phyloP scores from a whole-genome alignment of 441 rosid species.

The Aquilaria agallochum region DNA sequence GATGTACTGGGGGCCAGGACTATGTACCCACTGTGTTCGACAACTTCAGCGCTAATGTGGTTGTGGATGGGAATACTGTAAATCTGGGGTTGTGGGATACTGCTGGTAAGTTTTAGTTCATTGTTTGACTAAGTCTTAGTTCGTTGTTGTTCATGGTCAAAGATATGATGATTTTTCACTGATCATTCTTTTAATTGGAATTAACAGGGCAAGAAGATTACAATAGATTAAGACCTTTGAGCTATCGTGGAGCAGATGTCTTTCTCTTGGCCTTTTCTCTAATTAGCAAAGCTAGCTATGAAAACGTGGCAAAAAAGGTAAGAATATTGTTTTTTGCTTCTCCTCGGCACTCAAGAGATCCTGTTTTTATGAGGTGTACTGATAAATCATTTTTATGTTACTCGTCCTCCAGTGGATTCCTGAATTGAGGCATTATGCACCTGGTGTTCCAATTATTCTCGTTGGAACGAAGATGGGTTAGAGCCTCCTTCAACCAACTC shows the following conservation, averaged over 20 bases:
- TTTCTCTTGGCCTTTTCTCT: constrained; percentile 83
- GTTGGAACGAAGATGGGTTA: constrained; percentile 84
- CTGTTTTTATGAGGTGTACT: neutral
- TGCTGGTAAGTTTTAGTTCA: constrained; percentile 37
- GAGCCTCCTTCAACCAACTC: constrained; percentile 16
- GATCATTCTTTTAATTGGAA: constrained; percentile 8
- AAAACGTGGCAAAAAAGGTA: constrained; percentile 75
- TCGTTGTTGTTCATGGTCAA: neutral
- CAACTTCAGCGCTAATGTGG: constrained; percentile 75
- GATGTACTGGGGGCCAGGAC: constrained; percentile 39
- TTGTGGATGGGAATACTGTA: constrained; percentile 56
- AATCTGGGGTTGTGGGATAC: constrained; percentile 71
- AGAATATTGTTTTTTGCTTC: neutral
- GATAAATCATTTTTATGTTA: constrained; percentile 18
- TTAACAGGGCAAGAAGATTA: constrained; percentile 81
- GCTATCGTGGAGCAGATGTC: constrained; percentile 84
- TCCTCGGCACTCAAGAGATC: neutral
- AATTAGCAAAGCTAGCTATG: constrained; percentile 86
- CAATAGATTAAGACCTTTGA: constrained; percentile 77
- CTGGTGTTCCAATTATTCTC: constrained; percentile 77
- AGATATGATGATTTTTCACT: neutral
- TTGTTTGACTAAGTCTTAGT: constrained; percentile 9
- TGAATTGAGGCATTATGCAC: constrained; percentile 84
- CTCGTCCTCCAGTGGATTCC: constrained; percentile 65
- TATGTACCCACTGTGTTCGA: constrained; percentile 73